Evolutionary conservation across 345 rosid species (phyloP).

Genomic region (Pugionium dolabratum): DNA sequence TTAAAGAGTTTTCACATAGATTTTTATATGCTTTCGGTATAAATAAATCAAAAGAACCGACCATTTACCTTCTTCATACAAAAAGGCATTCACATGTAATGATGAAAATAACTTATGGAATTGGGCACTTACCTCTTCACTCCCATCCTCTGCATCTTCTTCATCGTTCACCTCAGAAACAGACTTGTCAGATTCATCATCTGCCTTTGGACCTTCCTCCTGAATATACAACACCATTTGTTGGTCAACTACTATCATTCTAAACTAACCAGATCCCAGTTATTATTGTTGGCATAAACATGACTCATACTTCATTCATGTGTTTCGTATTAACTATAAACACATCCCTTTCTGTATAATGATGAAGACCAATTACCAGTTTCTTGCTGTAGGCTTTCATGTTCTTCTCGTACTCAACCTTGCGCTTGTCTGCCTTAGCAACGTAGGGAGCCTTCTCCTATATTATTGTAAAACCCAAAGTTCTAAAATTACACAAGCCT

Average conservation of each 20-base stretch:
- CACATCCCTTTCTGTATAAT: neutral
- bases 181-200: constrained; percentile 93
- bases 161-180: constrained; percentile 89
- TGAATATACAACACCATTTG: constrained; percentile 24
- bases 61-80: neutral
- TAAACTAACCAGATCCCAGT: neutral
- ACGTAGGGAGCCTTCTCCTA: constrained; percentile 86
- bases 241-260: neutral
- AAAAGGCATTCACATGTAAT: neutral
- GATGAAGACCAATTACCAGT: constrained; percentile 44
- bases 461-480: neutral
- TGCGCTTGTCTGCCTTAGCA: constrained; percentile 82
- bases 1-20: neutral
- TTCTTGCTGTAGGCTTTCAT: constrained; percentile 87
- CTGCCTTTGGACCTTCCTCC: constrained; percentile 79
- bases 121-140: constrained; percentile 58
- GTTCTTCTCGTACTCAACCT: constrained; percentile 87
- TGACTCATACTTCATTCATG: neutral
- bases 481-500: neutral
- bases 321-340: too few relatives aligned
- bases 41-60: neutral
- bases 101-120: neutral
- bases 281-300: neutral
- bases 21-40: too few relatives aligned
- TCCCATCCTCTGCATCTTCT: constrained; percentile 77